Percentiles rank a stretch among this genome's conserved stretches.
Evolutionary conservation across 2,329 filamentous ascomycete genomes (phyloP).

Genomic region (Aspergillus sp.): DNA sequence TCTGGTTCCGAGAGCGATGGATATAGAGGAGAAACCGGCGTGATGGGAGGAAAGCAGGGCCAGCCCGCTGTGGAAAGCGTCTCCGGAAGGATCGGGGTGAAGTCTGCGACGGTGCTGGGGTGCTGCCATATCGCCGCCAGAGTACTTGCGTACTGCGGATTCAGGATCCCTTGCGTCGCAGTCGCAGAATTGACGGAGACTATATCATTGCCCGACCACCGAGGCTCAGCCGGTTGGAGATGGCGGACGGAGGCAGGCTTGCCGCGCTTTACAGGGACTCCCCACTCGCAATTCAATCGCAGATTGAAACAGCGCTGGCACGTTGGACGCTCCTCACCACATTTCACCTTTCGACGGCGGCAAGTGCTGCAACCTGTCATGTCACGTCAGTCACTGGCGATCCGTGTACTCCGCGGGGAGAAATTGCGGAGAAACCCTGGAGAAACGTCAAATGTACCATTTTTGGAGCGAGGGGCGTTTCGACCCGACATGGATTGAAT

Average conservation of each 20-base stretch:
- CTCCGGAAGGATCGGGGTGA: not conserved
- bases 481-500: conserved; percentile 32
- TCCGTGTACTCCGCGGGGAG: conserved; percentile 9
- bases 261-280: conserved; percentile 28
- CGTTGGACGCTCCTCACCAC: conserved; percentile 34
- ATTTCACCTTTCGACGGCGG: conserved; percentile 37
- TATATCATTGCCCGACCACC: not conserved
- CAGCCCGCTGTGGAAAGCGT: conserved; percentile 11
- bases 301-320: conserved; percentile 34
- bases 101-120: not conserved
- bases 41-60: conserved; percentile 16
- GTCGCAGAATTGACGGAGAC: not conserved
- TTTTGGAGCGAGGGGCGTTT: conserved; percentile 41
- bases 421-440: not conserved
- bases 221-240: conserved; percentile 25
- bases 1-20: conserved; percentile 20
- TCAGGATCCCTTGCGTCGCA: conserved; percentile 6
- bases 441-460: conserved; percentile 24
- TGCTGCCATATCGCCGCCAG: conserved; percentile 8
- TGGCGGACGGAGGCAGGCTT: conserved; percentile 23
- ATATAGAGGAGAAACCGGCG: conserved; percentile 25
- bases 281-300: conserved; percentile 36
- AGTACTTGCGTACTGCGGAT: conserved; percentile 5
- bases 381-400: not conserved
- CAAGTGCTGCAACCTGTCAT: conserved; percentile 39